Base-by-base conservation (phyloP, 345 rosid genomes). In the Lepidium didymum region DNA sequence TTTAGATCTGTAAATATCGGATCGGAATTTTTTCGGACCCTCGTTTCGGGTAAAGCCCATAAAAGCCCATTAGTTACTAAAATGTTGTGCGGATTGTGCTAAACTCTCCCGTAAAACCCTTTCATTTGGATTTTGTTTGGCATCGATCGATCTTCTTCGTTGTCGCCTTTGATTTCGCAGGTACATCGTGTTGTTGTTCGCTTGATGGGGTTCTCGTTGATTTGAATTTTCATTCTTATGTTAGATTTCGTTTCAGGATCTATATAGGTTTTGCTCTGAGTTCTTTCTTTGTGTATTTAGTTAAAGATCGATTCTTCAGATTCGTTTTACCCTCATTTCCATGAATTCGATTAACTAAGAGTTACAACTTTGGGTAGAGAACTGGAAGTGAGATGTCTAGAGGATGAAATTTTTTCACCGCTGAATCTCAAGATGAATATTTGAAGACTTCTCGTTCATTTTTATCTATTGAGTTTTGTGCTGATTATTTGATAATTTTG, bases 91-190 rank as follows among this genome's bases (percentile, higher is more conserved):
- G n/a, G 6, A 8, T 6, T 60, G 12, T 68, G 49, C 34, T 15
- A 45, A 69, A 3, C 19, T 60, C 9, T 5, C 6, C 16, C 21
- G 36, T 57, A 21, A 73, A 73, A 67, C 68, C 73, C 68, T 74
- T 52, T 67, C 72, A 23, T 40, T 64, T 42, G n/a, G 25, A 16
- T 15, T 16, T 29, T 29, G 0, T 52, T 25, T 6, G 3, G 41
- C 2, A 33, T 56, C 67, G 65, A 65, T 57, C 47, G 44, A 14
- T 31, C n/a, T 0, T 49, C 72, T 73, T 73, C 62, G 15, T 73
- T 23, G 72, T 66, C 72, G 72, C 49, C 77, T 58, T 74, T 25
- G 25, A 72, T 42, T 67, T 74, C 43, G 50, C 50, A 59, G 77
- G 73, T 74, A 35, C 33, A 29, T 42, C 27, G 34, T 14, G 11